phyloP scores from a whole-genome alignment of 768 basidiomycete species.

The Mrakia frigida region DNA sequence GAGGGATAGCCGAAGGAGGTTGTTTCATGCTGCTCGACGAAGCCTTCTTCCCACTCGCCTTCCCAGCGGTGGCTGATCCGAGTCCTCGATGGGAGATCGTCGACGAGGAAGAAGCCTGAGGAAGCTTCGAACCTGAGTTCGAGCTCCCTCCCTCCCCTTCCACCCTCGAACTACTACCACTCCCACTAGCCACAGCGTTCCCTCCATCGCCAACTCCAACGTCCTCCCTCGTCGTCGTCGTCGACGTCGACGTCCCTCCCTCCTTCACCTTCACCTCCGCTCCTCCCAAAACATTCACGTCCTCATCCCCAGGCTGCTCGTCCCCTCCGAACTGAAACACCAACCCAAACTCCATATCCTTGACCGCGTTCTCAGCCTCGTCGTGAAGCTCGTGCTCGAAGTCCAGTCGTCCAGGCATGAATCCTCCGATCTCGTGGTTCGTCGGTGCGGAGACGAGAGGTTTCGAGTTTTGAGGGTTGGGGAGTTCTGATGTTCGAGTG shows the following conservation, averaged over 20 bases:
- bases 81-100: conserved; percentile 12
- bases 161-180: conserved; percentile 30
- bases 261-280: conserved; percentile 20
- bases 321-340: conserved; percentile 80
- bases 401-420: conserved; percentile 93
- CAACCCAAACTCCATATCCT: conserved; percentile 93
- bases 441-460: conserved; percentile 82
- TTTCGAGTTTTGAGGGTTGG: conserved; percentile 52
- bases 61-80: conserved; percentile 1
- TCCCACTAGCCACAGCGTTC: conserved; percentile 10
- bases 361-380: conserved; percentile 90
- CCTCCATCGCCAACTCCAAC: conserved; percentile 18
- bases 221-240: conserved; percentile 17
- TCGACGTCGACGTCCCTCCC: conserved; percentile 25
- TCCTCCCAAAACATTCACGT: conserved; percentile 3
- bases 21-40: conserved; percentile 17
- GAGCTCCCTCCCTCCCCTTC: conserved; percentile 49
- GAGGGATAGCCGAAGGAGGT: conserved; percentile 13
- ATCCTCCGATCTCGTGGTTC: conserved; percentile 80
- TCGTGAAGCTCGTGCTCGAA: conserved; percentile 94
- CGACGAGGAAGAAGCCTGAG: background rate
- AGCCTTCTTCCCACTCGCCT: conserved; percentile 11
- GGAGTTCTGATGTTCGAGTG: conserved; percentile 37
- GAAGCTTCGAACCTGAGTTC: conserved; percentile 47
- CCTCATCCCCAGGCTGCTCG: conserved; percentile 47